Conservation (phyloP, 208 protist genomes). For the Leishmania arabica region DNA sequence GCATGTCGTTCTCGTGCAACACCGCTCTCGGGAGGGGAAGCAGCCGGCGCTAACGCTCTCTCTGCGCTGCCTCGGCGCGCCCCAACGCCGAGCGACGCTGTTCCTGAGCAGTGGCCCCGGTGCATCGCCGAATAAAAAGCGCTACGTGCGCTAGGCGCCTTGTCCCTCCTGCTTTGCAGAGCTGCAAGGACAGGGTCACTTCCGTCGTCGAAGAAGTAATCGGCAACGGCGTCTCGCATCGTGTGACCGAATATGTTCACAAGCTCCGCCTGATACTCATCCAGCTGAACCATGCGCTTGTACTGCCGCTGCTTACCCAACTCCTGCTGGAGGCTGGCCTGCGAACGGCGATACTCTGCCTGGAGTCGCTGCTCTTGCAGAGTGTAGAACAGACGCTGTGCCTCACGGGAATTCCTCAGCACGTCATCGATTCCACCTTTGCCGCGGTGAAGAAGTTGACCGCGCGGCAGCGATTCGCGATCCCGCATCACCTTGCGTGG, state of each 20-base stretch:
- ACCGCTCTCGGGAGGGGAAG: background rate
- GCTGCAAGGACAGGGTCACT: conserved; percentile 26
- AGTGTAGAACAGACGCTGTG: conserved; percentile 34
- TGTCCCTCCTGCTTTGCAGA: conserved; percentile 13
- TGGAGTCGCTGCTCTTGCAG: conserved; percentile 42
- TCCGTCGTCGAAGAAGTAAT: conserved; percentile 48
- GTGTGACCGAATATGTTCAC: conserved; percentile 54
- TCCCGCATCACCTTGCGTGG: background rate
- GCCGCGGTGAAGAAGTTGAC: conserved; percentile 46
- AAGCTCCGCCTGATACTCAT: conserved; percentile 60
- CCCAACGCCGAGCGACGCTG: background rate
- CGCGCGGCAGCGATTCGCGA: conserved; percentile 10
- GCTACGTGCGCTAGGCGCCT: background rate
- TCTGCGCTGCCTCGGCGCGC: background rate
- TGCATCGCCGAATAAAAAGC: background rate
- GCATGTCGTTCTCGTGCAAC: conserved; percentile 14
- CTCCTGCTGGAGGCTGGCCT: conserved; percentile 31
- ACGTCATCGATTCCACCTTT: conserved; percentile 52
- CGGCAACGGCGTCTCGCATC: conserved; percentile 47
- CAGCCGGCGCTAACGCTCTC: background rate
- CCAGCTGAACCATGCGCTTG: conserved; percentile 37
- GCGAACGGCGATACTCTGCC: conserved; percentile 28
- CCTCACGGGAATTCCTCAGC: conserved; percentile 38
- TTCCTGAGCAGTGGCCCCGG: background rate
- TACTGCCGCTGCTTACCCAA: conserved; percentile 53